Base-by-base conservation (phyloP, 371 early-diverging fungal species). In the Mucor saturninus region DNA sequence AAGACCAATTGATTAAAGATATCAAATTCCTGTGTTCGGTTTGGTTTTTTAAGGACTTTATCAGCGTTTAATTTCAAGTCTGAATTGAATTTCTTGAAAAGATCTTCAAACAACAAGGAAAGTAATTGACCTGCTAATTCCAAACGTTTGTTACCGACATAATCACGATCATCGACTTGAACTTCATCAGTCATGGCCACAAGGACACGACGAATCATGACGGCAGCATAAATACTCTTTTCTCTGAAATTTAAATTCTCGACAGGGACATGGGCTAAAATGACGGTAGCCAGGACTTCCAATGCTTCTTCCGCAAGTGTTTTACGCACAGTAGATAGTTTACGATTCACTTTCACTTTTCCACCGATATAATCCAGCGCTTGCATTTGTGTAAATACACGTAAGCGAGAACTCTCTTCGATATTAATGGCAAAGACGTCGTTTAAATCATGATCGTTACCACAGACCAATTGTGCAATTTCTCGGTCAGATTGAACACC, bases 71-170 rank as follows among this genome's bases (percentile, higher is more conserved):
- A 74, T 80, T 96, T 94, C 40, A 91, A 73, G 65, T 99, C 99
- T 28, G 87, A 79, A 65, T 94, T 96, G 85, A 97, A 99, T 38
- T 92, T 89, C 70, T 99, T 99, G 87, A 99, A 99, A 67, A 98
- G 80, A 89, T 99, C 99, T 83, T 99, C 99, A 74, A 99, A 99
- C 46, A 99, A 83, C 42, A 99, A 87, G 1, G 96, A 91, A 0
- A 99, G 80, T 57, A 99, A 80, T 71, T 99, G 98, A 42, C 99
- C 99, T 29, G 99, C 99, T 69, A 99, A 84, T 84, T 99, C 99
- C 63, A 99, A 84, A 75, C 99, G 91, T 81, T 99, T 99, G 88
- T 99, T 99, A 69, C 99, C 99, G 38, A 99, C 90, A 81, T 98
- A 99, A 85, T 99, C 99, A 70, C 98, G 94, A 78, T 99, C 99